These are phyloP conservation scores for Alternaria hordeiaustralica DNA, from an alignment of 2,329 filamentous ascomycete species.

Conservation along the genomic window DNA sequence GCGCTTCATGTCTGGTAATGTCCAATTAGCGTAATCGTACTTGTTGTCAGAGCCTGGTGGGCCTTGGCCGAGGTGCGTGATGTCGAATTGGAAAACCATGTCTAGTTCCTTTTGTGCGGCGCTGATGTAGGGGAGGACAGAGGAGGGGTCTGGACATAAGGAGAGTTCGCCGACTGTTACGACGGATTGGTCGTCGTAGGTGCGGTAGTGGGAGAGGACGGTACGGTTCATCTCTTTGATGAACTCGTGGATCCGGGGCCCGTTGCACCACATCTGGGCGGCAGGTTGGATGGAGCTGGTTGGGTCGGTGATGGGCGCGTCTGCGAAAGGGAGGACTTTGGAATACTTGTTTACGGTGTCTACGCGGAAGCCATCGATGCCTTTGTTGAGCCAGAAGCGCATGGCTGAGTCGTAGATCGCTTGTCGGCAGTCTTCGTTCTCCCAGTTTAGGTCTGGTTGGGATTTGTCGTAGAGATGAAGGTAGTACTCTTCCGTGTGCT, in stretches of 20 bases:
- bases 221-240: slow-evolving; percentile 60
- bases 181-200: slow-evolving; percentile 40
- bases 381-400: slow-evolving; percentile 57
- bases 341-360: slow-evolving; percentile 59
- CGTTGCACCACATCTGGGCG: slow-evolving; percentile 61
- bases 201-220: slow-evolving; percentile 62
- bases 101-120: slow-evolving; percentile 52
- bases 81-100: slow-evolving; percentile 59
- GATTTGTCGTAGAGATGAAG: slow-evolving; percentile 55
- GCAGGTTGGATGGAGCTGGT: slow-evolving; percentile 56
- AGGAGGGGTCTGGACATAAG: slow-evolving; percentile 50
- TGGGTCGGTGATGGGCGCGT: slow-evolving; percentile 51
- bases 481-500: slow-evolving; percentile 56
- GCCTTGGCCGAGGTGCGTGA: slow-evolving; percentile 47
- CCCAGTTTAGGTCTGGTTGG: slow-evolving; percentile 59
- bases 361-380: slow-evolving; percentile 56
- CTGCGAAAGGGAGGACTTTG: slow-evolving; percentile 52
- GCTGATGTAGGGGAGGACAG: slow-evolving; percentile 53
- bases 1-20: slow-evolving; percentile 50
- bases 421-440: slow-evolving; percentile 52
- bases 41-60: slow-evolving; percentile 41
- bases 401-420: slow-evolving; percentile 56
- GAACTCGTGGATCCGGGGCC: slow-evolving; percentile 65
- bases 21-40: slow-evolving; percentile 47
- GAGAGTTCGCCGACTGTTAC: slow-evolving; percentile 68